Evolutionary conservation across 176 grass and related monocot genomes (phyloP).

Genomic region (Chrysopogon serrulatus): DNA sequence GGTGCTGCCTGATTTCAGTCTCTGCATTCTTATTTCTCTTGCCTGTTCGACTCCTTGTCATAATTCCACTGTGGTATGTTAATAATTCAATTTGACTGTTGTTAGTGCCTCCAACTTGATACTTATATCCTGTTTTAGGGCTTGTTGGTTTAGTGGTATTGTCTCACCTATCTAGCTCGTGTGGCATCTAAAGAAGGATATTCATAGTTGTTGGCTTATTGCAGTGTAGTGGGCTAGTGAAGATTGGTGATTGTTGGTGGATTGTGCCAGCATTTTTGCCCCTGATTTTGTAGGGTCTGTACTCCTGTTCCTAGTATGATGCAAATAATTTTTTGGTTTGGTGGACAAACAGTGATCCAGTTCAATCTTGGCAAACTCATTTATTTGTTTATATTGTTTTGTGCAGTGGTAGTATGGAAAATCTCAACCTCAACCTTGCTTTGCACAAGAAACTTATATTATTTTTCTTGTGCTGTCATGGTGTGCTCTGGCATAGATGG

Average conservation of each 20-base stretch:
- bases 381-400: background rate
- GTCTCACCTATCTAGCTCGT: background rate
- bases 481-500: background rate
- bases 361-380: background rate
- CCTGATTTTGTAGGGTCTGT: background rate
- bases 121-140: background rate
- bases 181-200: background rate
- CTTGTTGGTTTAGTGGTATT: background rate
- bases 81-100: background rate
- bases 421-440: background rate
- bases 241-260: background rate
- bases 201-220: slow-evolving; percentile 13
- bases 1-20: slow-evolving; percentile 30
- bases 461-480: background rate
- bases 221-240: background rate
- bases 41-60: background rate
- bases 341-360: background rate
- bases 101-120: background rate
- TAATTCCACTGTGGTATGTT: background rate
- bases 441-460: background rate
- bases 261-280: background rate
- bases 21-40: background rate
- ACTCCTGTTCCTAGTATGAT: background rate
- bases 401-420: background rate
- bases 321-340: background rate